Evolutionary conservation across 176 grass and related monocot species (phyloP).

Genomic region (Coix lacrymajobi): DNA sequence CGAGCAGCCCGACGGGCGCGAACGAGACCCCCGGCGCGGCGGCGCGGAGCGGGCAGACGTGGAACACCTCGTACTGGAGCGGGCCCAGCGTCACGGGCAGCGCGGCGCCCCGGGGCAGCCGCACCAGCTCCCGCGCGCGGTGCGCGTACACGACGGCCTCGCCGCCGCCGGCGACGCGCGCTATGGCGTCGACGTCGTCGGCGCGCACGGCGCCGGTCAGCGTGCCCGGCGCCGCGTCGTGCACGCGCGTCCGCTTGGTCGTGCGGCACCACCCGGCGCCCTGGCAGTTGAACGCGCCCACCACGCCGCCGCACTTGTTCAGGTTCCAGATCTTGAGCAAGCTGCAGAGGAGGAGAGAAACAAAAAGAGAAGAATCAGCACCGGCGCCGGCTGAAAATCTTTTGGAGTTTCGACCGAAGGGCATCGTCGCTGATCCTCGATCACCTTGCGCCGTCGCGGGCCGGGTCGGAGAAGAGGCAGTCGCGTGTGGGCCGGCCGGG

Average conservation of each 20-base stretch:
- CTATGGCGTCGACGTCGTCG: constrained; percentile 50
- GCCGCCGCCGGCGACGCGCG: constrained; percentile 33
- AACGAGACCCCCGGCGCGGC: constrained; percentile 17
- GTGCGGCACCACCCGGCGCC: constrained; percentile 79
- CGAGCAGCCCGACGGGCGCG: constrained; percentile 58
- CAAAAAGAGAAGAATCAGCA: background rate
- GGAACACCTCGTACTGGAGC: constrained; percentile 77
- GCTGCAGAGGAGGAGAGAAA: background rate
- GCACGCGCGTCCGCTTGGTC: constrained; percentile 54
- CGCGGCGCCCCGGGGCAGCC: constrained; percentile 43
- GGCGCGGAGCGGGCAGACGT: constrained; percentile 55
- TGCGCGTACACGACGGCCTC: constrained; percentile 47
- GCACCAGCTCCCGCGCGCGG: constrained; percentile 46
- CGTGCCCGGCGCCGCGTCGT: constrained; percentile 54
- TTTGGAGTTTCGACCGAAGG: too few relatives aligned
- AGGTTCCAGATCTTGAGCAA: constrained; percentile 91
- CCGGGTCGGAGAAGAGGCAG: constrained; percentile 83
- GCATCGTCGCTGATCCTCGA: too few relatives aligned
- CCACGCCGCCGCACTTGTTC: constrained; percentile 64
- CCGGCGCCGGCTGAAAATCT: background rate
- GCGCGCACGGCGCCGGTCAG: constrained; percentile 46
- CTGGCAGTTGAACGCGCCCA: constrained; percentile 92
- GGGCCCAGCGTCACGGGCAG: constrained; percentile 67
- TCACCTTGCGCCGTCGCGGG: constrained; percentile 63
- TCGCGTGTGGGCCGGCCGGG: constrained; percentile 68